Evolutionary conservation across 2,329 filamentous ascomycete species (phyloP).

Genomic region (Aplosporella prunicola): DNA sequence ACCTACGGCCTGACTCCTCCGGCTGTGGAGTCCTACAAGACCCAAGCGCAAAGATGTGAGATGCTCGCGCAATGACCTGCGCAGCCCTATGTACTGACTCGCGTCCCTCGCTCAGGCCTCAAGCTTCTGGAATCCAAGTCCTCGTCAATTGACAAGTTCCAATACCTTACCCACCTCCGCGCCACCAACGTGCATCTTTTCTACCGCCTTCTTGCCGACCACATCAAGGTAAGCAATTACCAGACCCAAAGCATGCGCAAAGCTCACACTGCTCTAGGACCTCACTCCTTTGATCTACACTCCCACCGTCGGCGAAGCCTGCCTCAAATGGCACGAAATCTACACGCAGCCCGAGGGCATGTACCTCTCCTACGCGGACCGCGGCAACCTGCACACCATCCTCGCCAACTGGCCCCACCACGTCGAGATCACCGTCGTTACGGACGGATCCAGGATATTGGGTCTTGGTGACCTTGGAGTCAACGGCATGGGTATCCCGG

Average conservation of each 20-base stretch:
- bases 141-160: constrained; percentile 70
- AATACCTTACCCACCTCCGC: constrained; percentile 70
- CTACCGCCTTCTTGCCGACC: constrained; percentile 68
- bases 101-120: constrained; percentile 44
- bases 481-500: constrained; percentile 95
- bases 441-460: constrained; percentile 86
- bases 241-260: neutral
- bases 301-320: constrained; percentile 89
- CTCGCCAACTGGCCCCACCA: constrained; percentile 90
- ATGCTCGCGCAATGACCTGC: constrained; percentile 3
- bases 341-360: constrained; percentile 91
- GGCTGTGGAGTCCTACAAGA: constrained; percentile 40
- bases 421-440: constrained; percentile 93
- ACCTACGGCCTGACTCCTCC: constrained; percentile 46
- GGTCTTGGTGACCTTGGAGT: constrained; percentile 92
- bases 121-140: constrained; percentile 62
- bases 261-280: constrained; percentile 44
- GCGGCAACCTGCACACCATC: constrained; percentile 79
- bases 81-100: constrained; percentile 11
- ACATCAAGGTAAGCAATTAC: constrained; percentile 43
- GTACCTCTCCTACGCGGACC: constrained; percentile 93
- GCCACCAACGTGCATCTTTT: constrained; percentile 71
- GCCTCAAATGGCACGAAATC: constrained; percentile 88
- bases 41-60: constrained; percentile 42
- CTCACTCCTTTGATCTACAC: constrained; percentile 81